phyloP scores from a whole-genome alignment of 169 alveolate species.

The Cytauxzoon felis region DNA sequence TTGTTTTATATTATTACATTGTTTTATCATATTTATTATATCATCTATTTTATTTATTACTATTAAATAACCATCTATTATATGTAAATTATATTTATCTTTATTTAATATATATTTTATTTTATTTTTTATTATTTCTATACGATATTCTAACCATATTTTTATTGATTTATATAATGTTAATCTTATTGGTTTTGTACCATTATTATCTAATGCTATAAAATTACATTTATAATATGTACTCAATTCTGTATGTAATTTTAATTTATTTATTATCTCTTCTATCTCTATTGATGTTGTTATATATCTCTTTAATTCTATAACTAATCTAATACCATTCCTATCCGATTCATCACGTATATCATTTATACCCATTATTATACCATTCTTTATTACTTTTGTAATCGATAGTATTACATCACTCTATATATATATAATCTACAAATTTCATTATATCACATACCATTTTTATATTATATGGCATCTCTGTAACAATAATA shows the following conservation, averaged over 20 bases:
- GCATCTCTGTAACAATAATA: conserved; percentile 48
- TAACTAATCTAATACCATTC: conserved; percentile 45
- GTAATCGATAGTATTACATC: conserved; percentile 44
- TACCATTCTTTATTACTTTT: conserved; percentile 40
- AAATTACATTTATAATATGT: conserved; percentile 59
- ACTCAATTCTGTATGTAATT: conserved; percentile 26
- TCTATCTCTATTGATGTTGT: conserved; percentile 47
- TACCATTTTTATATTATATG: conserved; percentile 47
- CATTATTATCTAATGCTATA: conserved; percentile 51
- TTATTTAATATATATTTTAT: conserved; percentile 2
- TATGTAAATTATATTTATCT: conserved; percentile 20
- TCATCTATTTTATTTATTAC: conserved; percentile 23
- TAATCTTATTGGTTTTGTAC: conserved; percentile 46
- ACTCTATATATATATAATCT: neutral
- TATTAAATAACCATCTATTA: conserved; percentile 28
- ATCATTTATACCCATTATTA: conserved; percentile 41
- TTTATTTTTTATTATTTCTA: conserved; percentile 17
- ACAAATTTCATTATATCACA: neutral
- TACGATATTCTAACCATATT: conserved; percentile 59
- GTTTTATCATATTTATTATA: conserved; percentile 25
- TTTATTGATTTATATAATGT: conserved; percentile 24
- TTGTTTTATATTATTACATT: neutral
- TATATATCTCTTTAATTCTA: conserved; percentile 55
- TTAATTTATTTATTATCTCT: conserved; percentile 41
- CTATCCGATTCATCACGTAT: conserved; percentile 58